Evolutionary conservation across 2,329 filamentous ascomycete species (phyloP), one percentile per base, ranked within the genome.

Genomic region (Exophiala sideris): DNA sequence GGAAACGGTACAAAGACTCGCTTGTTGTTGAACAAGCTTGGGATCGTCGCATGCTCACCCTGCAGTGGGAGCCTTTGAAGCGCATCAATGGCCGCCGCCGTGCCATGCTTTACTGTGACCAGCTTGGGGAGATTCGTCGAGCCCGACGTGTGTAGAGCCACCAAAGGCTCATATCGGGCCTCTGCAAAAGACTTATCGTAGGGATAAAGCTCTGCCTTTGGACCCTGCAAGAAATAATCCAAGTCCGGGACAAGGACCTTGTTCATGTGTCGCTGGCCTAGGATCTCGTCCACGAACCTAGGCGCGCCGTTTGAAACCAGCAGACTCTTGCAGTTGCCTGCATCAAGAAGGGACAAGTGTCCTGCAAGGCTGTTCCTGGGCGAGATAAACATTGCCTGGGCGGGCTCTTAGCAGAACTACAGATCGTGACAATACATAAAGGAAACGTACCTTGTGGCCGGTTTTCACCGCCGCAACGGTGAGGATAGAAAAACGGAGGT

Each of bases 101-200:
- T 58, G 29, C 60, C 54, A 12, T 56, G 47, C 14, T 36, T 45
- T 8, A 45, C 53, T 2, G 44, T 29, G 1, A 73, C 63, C 4
- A 68, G 67, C 38, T 71, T 71, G 2, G 70, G 71, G 12, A 68
- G 53, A 1, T 70, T 69, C 0, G 67, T 72, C 0, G 70, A 68
- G 1, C 68, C 69, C 8, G 68, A 69, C 0, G 69, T 70, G 55
- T 71, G 68, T n/a, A 71, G 34, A 6, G 70, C 62, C 12, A 67
- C 60, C 33, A 67, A 62, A 0, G 63, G 66, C 24, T 73, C 65
- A 46, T 63, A 40, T 18, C 61, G 60, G n/a, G 66, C 65, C 47
- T 69, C 64, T 6, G 67, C 66, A 24, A 64, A 71, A 3, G 55
- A 60, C 33, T 64, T 64, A n/a, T 39, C 21, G 32, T 56, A 66